phyloP scores from a whole-genome alignment of 306 rosid genomes.

The Boehmeria nivea region DNA sequence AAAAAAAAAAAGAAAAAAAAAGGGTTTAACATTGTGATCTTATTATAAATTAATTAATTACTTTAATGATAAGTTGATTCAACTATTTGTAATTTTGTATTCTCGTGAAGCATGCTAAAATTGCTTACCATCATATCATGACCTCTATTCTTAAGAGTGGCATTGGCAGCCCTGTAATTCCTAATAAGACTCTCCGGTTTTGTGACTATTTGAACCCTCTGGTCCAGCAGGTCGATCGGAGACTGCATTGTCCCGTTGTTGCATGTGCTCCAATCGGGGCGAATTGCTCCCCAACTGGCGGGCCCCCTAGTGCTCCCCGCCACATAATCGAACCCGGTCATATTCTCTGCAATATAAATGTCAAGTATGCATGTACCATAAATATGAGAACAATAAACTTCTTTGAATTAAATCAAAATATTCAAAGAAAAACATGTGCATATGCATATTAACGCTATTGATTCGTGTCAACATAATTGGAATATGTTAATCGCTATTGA shows the following conservation, averaged over 20 bases:
- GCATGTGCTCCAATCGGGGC: conserved; percentile 48
- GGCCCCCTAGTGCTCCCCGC: conserved; percentile 46
- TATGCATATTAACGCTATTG: too few species aligned
- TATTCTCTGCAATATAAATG: conserved; percentile 36
- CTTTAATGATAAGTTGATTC: neutral
- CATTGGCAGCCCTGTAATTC: conserved; percentile 44
- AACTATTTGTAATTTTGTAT: too few species aligned
- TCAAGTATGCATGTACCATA: too few species aligned
- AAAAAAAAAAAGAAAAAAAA: too few species aligned
- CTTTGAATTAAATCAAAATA: too few species aligned
- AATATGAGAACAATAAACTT: too few species aligned
- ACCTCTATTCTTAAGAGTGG: conserved; percentile 62
- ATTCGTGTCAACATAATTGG: too few species aligned
- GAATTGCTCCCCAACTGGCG: conserved; percentile 51
- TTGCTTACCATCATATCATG: conserved; percentile 60
- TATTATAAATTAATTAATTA: too few species aligned
- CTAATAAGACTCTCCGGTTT: conserved; percentile 24
- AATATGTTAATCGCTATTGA: too few species aligned
- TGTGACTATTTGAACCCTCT: conserved; percentile 37
- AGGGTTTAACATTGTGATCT: too few species aligned
- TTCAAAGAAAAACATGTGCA: too few species aligned
- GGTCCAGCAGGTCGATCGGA: conserved; percentile 49
- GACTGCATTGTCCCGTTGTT: conserved; percentile 64
- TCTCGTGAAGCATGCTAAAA: neutral
- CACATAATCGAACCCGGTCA: conserved; percentile 47